These are phyloP conservation scores for Collybia sp. DNA, from an alignment of 768 basidiomycete genomes.

Conservation along the genomic window DNA sequence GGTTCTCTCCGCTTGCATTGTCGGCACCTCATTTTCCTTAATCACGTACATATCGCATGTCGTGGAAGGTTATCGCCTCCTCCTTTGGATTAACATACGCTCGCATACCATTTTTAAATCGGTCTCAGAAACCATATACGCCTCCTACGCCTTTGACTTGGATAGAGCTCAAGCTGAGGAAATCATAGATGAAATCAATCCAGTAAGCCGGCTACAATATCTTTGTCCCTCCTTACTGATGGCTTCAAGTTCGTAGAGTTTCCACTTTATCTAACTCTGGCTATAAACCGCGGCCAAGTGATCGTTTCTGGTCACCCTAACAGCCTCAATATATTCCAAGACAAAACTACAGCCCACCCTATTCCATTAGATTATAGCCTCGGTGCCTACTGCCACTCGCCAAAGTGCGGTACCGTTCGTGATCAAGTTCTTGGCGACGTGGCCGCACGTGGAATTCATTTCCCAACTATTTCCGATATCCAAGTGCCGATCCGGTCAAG, in stretches of 20 bases:
- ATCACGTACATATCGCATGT: conserved; percentile 38
- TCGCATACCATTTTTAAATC: conserved; percentile 15
- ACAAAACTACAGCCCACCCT: conserved; percentile 22
- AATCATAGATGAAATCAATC: too few species aligned
- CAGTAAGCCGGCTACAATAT: too few species aligned
- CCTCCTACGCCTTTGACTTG: too few species aligned
- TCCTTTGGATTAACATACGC: conserved; percentile 49
- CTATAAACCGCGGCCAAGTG: too few species aligned
- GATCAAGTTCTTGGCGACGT: conserved; percentile 41
- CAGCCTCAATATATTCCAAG: conserved; percentile 36
- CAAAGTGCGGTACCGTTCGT: conserved; percentile 25
- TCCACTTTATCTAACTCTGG: too few species aligned
- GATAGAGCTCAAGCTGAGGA: too few species aligned
- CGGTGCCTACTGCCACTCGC: conserved; percentile 38
- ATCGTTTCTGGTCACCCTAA: conserved; percentile 48
- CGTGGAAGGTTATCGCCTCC: conserved; percentile 43
- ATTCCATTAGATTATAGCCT: too few species aligned
- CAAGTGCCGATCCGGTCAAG: conserved; percentile 44
- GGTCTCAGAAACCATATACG: too few species aligned
- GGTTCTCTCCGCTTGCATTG: conserved; percentile 49
- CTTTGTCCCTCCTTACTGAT: too few species aligned
- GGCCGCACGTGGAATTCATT: conserved; percentile 35
- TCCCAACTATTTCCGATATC: conserved; percentile 46
- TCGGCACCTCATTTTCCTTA: conserved; percentile 34
- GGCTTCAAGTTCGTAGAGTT: too few species aligned